These are phyloP conservation scores for Metschnikowia drakensbergensis DNA, from an alignment of 805 yeast species.

Conservation along the genomic window DNA sequence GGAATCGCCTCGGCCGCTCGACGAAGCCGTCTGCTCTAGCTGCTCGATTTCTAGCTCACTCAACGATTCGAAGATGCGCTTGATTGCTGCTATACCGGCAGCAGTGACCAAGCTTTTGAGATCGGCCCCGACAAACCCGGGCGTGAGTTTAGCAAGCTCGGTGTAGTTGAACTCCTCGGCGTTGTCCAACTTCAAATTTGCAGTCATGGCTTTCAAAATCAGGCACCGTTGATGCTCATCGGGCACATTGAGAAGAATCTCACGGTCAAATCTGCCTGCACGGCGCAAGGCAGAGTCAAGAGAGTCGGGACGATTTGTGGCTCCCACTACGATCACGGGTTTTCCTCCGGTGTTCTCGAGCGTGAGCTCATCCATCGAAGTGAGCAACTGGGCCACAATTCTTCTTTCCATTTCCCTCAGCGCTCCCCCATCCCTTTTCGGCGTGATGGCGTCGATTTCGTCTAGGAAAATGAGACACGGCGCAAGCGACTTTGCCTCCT, in stretches of 20 bases:
- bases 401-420: constrained; percentile 97
- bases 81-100: constrained; percentile 91
- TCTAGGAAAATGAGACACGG: constrained; percentile 93
- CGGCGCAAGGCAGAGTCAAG: constrained; percentile 91
- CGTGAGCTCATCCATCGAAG: constrained; percentile 90
- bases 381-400: constrained; percentile 90
- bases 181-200: constrained; percentile 53
- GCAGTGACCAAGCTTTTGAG: constrained; percentile 90
- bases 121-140: constrained; percentile 98
- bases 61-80: constrained; percentile 73
- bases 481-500: constrained; percentile 84
- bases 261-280: constrained; percentile 95
- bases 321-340: constrained; percentile 93
- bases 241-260: constrained; percentile 93
- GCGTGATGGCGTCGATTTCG: constrained; percentile 97
- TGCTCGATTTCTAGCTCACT: constrained; percentile 34
- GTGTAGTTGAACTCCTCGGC: constrained; percentile 60
- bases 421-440: constrained; percentile 92
- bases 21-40: neutral
- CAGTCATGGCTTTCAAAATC: constrained; percentile 72
- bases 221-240: constrained; percentile 75
- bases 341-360: constrained; percentile 86
- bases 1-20: constrained; percentile 14
- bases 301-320: constrained; percentile 95
- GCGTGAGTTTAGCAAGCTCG: constrained; percentile 83